Conservation (phyloP, 345 rosid genomes). For the Corymbia maculata region DNA sequence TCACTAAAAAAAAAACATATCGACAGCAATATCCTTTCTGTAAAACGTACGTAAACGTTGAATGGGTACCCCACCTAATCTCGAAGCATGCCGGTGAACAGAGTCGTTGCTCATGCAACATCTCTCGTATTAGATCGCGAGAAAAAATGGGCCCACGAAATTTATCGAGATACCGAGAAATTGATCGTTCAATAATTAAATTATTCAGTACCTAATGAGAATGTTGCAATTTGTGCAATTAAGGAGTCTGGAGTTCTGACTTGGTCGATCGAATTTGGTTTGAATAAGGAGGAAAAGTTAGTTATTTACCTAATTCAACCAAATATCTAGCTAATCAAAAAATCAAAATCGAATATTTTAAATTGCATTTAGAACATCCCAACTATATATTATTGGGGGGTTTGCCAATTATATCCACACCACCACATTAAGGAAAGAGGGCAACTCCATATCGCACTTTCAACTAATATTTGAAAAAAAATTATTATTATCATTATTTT, state of each 20-base stretch:
- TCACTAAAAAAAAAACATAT: neutral
- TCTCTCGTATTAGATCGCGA: too few species aligned
- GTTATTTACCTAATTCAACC: neutral
- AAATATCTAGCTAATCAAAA: neutral
- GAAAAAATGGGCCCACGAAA: neutral
- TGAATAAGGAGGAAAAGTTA: neutral
- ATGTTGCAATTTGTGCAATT: accelerated
- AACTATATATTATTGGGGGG: neutral
- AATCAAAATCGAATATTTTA: neutral
- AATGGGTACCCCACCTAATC: neutral
- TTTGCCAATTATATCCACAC: neutral
- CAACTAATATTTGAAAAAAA: neutral
- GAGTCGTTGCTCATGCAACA: neutral
- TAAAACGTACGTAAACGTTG: neutral
- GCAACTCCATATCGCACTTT: neutral
- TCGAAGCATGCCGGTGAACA: neutral
- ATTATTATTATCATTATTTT: neutral
- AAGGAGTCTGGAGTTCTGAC: accelerated
- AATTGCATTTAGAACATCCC: neutral
- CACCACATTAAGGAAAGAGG: neutral
- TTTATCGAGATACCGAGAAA: accelerated
- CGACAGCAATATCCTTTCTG: neutral
- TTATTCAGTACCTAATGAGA: accelerated
- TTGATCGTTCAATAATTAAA: accelerated
- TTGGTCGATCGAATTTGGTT: neutral